phyloP scores from a whole-genome alignment of 495 filamentous ascomycete genomes.

The Penicillium roqueforti region DNA sequence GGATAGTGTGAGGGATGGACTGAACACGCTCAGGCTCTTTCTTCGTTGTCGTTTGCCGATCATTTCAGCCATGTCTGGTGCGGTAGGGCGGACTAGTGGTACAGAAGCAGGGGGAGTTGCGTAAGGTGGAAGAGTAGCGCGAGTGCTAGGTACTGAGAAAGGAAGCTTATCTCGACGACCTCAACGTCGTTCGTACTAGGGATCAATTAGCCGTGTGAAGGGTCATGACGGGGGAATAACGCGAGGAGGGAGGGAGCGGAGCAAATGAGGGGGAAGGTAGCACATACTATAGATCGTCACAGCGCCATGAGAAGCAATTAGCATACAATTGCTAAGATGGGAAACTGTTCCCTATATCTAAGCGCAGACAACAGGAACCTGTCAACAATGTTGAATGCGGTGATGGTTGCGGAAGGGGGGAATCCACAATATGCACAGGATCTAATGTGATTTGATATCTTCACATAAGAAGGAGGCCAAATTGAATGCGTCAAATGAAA shows the following conservation, averaged over 20 bases:
- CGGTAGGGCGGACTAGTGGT: neutral
- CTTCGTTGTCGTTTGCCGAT: constrained; percentile 40
- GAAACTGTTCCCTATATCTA: constrained; percentile 8
- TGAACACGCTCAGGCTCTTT: constrained; percentile 44
- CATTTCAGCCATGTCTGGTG: constrained; percentile 38
- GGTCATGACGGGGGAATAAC: constrained; percentile 3
- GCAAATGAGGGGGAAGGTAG: constrained; percentile 26
- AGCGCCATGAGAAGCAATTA: constrained; percentile 36
- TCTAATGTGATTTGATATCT: constrained; percentile 11
- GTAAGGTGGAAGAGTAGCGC: constrained; percentile 10
- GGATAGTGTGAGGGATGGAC: constrained; percentile 28
- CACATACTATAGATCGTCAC: constrained; percentile 35
- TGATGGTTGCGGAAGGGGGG: constrained; percentile 5
- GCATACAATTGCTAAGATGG: constrained; percentile 6
- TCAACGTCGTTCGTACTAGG: constrained; percentile 32
- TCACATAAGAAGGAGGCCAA: neutral
- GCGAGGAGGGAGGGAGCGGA: constrained; percentile 16
- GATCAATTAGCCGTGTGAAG: constrained; percentile 14
- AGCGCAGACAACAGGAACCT: constrained; percentile 5
- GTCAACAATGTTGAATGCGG: constrained; percentile 25
- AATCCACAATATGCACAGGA: constrained; percentile 9
- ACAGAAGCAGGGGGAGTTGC: constrained; percentile 7
- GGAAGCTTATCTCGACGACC: constrained; percentile 29
- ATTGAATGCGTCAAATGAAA: constrained; percentile 8
- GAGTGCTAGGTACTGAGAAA: constrained; percentile 16